A percentile compares a stretch with the other conserved stretches of the same genome.
These are phyloP conservation scores for Noccaea caerulescens DNA, from an alignment of 345 rosid genomes.

Conservation along the genomic window DNA sequence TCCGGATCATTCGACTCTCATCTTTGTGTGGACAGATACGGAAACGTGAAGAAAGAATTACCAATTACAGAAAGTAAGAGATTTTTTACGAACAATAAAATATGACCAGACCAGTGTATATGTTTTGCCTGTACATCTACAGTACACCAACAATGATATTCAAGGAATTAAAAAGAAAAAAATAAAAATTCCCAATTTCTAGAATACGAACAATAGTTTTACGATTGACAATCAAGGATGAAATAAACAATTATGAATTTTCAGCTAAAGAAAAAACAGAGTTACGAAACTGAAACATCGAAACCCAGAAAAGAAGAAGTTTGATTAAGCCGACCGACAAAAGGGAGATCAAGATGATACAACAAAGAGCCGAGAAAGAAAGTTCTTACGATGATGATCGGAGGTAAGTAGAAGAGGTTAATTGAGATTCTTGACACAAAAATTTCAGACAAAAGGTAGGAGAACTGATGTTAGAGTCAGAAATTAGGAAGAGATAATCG, in stretches of 20 bases:
- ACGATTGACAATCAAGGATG: not conserved
- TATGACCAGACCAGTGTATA: not conserved
- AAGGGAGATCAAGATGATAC: no score
- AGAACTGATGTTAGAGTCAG: not conserved
- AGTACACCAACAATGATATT: not conserved
- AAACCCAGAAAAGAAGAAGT: conserved; percentile 3
- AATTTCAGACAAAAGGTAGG: conserved; percentile 16
- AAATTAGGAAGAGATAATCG: conserved; percentile 1
- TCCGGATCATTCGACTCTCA: not conserved
- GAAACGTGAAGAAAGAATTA: not conserved
- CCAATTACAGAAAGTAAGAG: not conserved
- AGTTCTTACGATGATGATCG: conserved; percentile 40
- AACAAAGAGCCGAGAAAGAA: conserved; percentile 3
- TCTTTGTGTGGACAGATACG: not conserved
- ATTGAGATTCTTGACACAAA: not conserved
- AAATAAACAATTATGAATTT: not conserved
- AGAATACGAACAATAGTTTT: not conserved
- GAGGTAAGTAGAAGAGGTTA: not conserved
- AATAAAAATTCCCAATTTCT: not conserved
- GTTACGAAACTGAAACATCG: not conserved
- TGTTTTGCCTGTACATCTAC: not conserved
- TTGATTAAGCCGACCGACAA: not conserved
- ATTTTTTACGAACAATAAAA: not conserved
- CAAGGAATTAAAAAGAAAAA: not conserved
- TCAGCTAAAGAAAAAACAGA: not conserved